Base-by-base conservation (phyloP, 768 basidiomycete genomes). In the Coprinellus micaceus region DNA sequence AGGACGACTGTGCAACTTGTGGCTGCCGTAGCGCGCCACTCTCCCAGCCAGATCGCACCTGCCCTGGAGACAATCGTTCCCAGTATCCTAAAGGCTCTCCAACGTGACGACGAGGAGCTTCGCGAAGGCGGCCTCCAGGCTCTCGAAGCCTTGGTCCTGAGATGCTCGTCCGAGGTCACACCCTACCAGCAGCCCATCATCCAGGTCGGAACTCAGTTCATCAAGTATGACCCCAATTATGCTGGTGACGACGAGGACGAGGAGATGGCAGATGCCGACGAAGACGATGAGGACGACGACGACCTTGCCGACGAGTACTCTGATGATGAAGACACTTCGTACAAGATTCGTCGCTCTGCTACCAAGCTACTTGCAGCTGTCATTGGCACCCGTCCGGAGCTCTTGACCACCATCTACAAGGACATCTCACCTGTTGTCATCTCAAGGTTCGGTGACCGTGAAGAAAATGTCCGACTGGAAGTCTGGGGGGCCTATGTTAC, bases 291-390 rank as follows among this genome's bases (percentile, higher is more conserved):
- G 21, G 87, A 89, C n/a, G 91, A 90, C 61, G 88, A 90, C 88
- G 89, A 64, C 64, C 87, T 73, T 2, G 36, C 36, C 29, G 10
- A 25, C 61, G 95, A 92, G 60, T 98, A 97, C 69, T 94, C 93
- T 5, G 97, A 99, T 63, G 97, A 99, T 56, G 97, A 98, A 69
- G 97, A 99, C 66, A 91, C 90, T 11, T 98, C 96, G 0, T 98
- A 97, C 82, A 98, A 98, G 71, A 92, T 97, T 56, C 88, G 97
- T 60, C 85, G 97, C 44, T 88, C 92, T 6, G 88, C 97, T 6
- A 93, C 94, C 17, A 98, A 98, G 68, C 77, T 98, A 3, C 79
- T 98, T 15, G 76, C 86, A 26, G 89, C 91, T 5, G 76, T 97
- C 47, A 86, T 98, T 56, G 84, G 83, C 12, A 98, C 96, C 1